phyloP scores from a whole-genome alignment of 2,329 filamentous ascomycete species.

The Hypomyces perniciosus region DNA sequence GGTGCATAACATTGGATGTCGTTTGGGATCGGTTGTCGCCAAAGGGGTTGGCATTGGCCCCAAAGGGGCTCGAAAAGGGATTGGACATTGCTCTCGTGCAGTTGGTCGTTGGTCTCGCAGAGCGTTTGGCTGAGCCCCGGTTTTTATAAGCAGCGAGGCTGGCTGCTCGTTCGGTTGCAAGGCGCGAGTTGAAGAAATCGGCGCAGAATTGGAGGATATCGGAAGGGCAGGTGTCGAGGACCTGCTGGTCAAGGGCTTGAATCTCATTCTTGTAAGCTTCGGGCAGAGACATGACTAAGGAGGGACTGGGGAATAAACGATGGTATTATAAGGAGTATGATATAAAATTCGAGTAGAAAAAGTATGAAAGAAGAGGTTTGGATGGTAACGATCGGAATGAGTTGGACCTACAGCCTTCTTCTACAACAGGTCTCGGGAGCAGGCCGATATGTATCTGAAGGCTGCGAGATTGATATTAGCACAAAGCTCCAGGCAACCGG shows the following conservation, averaged over 20 bases:
- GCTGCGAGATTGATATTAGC: conserved; percentile 11
- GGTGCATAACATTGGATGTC: conserved; percentile 36
- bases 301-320: conserved; percentile 3
- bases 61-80: conserved; percentile 69
- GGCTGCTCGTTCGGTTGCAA: conserved; percentile 55
- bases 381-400: conserved; percentile 10
- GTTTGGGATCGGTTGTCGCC: conserved; percentile 40
- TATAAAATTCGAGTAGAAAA: conserved; percentile 8
- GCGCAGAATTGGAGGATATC: conserved; percentile 67
- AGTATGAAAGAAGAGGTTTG: conserved; percentile 5
- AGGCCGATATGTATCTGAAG: conserved; percentile 13
- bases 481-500: conserved; percentile 10
- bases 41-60: conserved; percentile 67
- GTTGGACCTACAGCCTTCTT: conserved; percentile 11
- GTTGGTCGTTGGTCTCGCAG: neutral
- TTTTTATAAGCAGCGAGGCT: conserved; percentile 11
- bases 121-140: conserved; percentile 1
- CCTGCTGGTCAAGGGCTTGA: conserved; percentile 55
- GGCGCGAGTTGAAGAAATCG: conserved; percentile 60
- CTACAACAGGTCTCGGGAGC: conserved; percentile 6
- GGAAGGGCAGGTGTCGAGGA: conserved; percentile 50
- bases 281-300: conserved; percentile 38
- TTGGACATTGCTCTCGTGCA: conserved; percentile 56
- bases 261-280: conserved; percentile 56
- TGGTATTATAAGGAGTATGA: conserved; percentile 6